Evolutionary conservation across 768 basidiomycete genomes (phyloP).

Genomic region (Kwoniella mangroviensis): DNA sequence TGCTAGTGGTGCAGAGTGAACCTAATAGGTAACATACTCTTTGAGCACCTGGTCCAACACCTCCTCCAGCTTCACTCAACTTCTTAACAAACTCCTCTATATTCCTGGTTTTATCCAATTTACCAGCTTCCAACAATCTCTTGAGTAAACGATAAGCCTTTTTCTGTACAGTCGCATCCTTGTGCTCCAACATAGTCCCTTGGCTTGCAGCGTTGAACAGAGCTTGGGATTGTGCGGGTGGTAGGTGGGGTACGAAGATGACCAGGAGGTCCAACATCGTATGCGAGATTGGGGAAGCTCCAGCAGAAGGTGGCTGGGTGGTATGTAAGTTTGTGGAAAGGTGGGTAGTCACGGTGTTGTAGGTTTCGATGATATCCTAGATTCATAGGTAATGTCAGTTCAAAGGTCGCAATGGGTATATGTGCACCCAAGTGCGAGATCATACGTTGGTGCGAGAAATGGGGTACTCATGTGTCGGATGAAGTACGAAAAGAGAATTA

Average conservation of each 20-base stretch:
- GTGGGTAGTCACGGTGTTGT: constrained; percentile 70
- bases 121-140: constrained; percentile 70
- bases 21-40: constrained; percentile 63
- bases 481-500: background rate
- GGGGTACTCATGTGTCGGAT: background rate
- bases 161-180: constrained; percentile 90
- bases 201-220: constrained; percentile 75
- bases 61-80: constrained; percentile 69
- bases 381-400: background rate
- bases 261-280: constrained; percentile 78
- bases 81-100: constrained; percentile 68
- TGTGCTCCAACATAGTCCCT: constrained; percentile 70
- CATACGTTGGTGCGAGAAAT: too few species aligned
- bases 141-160: constrained; percentile 88
- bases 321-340: constrained; percentile 48
- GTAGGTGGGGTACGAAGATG: constrained; percentile 77
- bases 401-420: background rate
- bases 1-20: too few species aligned
- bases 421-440: too few species aligned
- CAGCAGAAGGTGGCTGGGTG: constrained; percentile 36
- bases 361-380: constrained; percentile 79
- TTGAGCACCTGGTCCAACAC: constrained; percentile 81
- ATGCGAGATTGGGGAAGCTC: constrained; percentile 61
- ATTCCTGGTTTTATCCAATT: constrained; percentile 59
- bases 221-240: constrained; percentile 65